Evolutionary conservation across 73 alveolate species (phyloP).

Genomic region (Tetrahymena malaccensis): DNA sequence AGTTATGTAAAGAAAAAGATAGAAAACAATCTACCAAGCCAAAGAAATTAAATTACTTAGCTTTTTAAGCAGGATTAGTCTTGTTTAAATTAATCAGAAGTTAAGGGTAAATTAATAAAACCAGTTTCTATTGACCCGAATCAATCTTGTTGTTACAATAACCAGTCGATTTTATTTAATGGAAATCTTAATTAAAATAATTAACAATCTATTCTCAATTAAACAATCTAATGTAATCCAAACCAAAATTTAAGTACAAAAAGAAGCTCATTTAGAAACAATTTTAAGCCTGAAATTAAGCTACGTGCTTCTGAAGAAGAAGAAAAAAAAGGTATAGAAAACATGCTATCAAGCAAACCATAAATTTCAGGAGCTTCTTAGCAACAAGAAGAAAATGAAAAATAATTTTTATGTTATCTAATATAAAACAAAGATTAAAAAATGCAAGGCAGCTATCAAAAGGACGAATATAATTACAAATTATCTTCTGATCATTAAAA

Average conservation of each 20-base stretch:
- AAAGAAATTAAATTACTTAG: background rate
- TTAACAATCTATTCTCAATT: background rate
- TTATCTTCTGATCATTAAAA: background rate
- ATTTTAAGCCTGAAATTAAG: background rate
- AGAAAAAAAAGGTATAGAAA: background rate
- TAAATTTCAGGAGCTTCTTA: background rate
- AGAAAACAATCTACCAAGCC: background rate
- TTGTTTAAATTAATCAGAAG: background rate
- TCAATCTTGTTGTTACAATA: background rate
- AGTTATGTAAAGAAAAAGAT: background rate
- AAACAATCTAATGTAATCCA: background rate
- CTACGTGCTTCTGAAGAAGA: too few species aligned
- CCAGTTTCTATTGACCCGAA: background rate
- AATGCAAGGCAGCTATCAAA: background rate
- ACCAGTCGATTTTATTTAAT: background rate
- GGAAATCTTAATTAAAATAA: background rate
- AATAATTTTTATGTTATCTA: background rate
- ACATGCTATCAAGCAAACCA: background rate
- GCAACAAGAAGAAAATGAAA: background rate
- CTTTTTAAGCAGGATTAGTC: background rate
- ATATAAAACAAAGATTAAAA: background rate
- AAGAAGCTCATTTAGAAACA: background rate
- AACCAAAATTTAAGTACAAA: background rate
- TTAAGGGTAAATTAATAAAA: background rate
- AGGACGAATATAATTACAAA: background rate